Evolutionary conservation across 306 rosid genomes (phyloP).

Genomic region (Castanea mollissima): DNA sequence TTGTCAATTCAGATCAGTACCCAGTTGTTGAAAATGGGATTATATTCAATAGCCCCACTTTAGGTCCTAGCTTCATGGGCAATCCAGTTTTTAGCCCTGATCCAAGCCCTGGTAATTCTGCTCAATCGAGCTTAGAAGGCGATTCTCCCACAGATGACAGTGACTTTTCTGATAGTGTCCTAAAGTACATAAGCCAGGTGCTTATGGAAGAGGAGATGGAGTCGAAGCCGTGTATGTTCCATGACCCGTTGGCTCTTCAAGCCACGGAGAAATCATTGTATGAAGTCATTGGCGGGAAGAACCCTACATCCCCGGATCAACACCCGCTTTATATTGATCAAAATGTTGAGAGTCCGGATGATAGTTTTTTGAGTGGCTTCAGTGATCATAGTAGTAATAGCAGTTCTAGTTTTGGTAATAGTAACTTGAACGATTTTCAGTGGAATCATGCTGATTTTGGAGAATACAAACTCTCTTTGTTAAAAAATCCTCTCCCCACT

Average conservation of each 20-base stretch:
- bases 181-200: constrained; percentile 51
- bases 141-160: constrained; percentile 36
- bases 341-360: constrained; percentile 41
- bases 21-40: constrained; percentile 7
- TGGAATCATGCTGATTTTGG: constrained; percentile 22
- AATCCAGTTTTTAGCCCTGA: constrained; percentile 15
- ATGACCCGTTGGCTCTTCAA: constrained; percentile 50
- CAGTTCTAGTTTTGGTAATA: constrained; percentile 21
- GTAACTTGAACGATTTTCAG: constrained; percentile 25
- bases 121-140: constrained; percentile 18
- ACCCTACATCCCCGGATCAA: constrained; percentile 36
- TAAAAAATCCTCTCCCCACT: constrained; percentile 30
- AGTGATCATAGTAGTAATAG: constrained; percentile 24
- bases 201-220: constrained; percentile 68
- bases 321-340: constrained; percentile 32
- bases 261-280: constrained; percentile 54
- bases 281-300: constrained; percentile 37
- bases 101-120: constrained; percentile 14
- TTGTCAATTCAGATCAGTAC: constrained; percentile 18
- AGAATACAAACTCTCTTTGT: constrained; percentile 33
- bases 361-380: constrained; percentile 16
- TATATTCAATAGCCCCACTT: constrained; percentile 2
- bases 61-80: constrained; percentile 23
- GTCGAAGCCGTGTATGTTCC: constrained; percentile 42
- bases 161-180: constrained; percentile 38